Evolutionary conservation across 345 rosid species (phyloP).

Genomic region (Eucalyptus curtisii): DNA sequence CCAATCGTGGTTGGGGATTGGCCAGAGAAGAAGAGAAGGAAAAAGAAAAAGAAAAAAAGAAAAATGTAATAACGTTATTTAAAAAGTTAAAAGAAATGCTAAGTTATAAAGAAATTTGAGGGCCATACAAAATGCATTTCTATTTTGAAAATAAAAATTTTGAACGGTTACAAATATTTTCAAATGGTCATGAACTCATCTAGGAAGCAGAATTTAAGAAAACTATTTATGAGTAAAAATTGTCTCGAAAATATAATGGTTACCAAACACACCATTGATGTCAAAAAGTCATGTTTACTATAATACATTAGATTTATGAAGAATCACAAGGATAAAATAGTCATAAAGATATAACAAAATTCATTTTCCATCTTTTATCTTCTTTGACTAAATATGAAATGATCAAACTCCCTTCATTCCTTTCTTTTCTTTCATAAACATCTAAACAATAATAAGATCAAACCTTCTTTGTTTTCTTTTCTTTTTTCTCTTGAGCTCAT

Average conservation of each 20-base stretch:
- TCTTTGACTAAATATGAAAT: neutral
- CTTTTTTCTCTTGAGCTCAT: neutral
- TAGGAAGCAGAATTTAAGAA: too few relatives aligned
- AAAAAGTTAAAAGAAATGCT: too few relatives aligned
- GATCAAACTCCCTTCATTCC: neutral
- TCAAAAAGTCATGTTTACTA: neutral
- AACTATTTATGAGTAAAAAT: too few relatives aligned
- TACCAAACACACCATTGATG: too few relatives aligned
- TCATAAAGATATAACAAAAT: neutral
- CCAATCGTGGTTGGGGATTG: too few relatives aligned
- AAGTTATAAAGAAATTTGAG: too few relatives aligned
- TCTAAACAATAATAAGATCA: neutral
- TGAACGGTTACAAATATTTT: rapidly evolving
- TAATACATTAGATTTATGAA: neutral
- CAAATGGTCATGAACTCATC: too few relatives aligned
- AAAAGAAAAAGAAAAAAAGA: rapidly evolving
- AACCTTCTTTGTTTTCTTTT: neutral
- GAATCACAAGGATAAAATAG: neutral
- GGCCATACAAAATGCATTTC: too few relatives aligned
- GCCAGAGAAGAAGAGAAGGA: too few relatives aligned
- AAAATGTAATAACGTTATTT: too few relatives aligned
- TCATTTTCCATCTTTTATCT: neutral
- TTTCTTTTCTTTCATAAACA: neutral
- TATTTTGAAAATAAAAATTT: too few relatives aligned
- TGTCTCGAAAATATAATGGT: rapidly evolving